Evolutionary conservation across 257 asterid species (phyloP), one percentile per base, ranked within the genome.

Genomic region (Nemophila menziesii): DNA sequence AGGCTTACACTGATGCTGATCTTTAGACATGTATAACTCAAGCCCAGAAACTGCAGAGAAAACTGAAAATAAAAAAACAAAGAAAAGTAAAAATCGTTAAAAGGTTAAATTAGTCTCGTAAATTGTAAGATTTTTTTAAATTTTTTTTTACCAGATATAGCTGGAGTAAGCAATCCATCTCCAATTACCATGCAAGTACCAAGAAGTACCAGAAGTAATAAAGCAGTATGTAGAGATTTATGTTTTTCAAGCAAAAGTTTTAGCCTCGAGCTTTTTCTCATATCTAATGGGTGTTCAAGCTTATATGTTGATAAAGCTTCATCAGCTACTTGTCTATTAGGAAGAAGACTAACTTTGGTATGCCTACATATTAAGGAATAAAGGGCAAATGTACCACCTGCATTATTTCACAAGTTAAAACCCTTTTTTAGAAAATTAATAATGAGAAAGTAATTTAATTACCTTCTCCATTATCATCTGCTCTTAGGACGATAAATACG

Each of bases 161-260:
- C 94, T 20, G 98, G 98, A 64, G 98, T 89, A 20, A 89, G 93
- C 23, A 89, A 60, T 41, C 98, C 98, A 68, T 89, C 98, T 36
- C 98, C 98, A 51, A 89, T 89, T 52, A 89, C 98, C 98, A 89
- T 89, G 65, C 98, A 89, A 73, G 98, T 89, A 47, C 98, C 98
- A 5, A 89, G 66, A 20, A 89, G 80, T 56, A 89, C 95, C 68
- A 89, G 56, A 44, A 89, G 72, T 13, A 89, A 66, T 41, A 89
- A 67, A 20, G 94, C 95, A 57, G 75, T 57, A 55, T 80, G 98
- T 64, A 84, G 64, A n/a, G 68, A 73, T 55, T 80, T 78, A 52
- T 89, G 86, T 56, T 72, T 89, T 67, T 89, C 98, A 8, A 89
- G 98, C 44, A 89, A 70, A 54, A 46, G n/a, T 56, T 80, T 89